Base-by-base conservation (phyloP, 345 rosid genomes). In the Dimocarpus longan region DNA sequence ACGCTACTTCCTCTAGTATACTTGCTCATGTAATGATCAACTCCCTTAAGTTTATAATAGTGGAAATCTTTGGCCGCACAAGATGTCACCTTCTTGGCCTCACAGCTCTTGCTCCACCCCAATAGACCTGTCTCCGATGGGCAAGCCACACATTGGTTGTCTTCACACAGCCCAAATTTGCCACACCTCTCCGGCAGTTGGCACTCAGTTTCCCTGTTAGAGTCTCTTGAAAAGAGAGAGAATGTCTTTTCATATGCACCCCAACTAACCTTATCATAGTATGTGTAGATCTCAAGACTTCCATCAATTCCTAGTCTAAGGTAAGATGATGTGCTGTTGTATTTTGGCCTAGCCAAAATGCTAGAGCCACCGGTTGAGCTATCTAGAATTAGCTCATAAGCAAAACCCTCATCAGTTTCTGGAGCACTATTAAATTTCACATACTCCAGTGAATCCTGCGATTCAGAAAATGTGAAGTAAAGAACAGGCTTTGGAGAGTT, bases 301-400 rank as follows among this genome's bases (percentile, higher is more conserved):
- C 96, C 96, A 18, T 92, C 93, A 4, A 84, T 57, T 7, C 69
- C 88, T 5, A 90, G 83, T 54, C 91, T 71, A 0, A 90, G 81
- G 26, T 78, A 79, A 22, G 90, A 84, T 24, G 79, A 64, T 2
- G 91, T 91, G 6, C 78, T 73, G 62, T 88, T 87, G 77, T 85
- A 88, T 32, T 85, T 89, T 0, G 90, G 88, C 68, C 84, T 50
- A 0, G 77, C 73, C 11, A 86, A 62, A 5, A 63, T 75, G 15
- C 39, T 12, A 0, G 67, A 71, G 5, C 82, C 82, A 44, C 37
- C 37, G 37, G 59, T 76, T n/a, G 84, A 62, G 6, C 74, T 0
- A 4, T 59, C 81, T 43, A 87, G 54, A 19, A 42, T 0, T 63
- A 87, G 78, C 42, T 76, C 82, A 9, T 73, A 79, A 5, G 89